Base-by-base conservation (phyloP, 2,329 filamentous ascomycete species). In the Diaporthe sp. region DNA sequence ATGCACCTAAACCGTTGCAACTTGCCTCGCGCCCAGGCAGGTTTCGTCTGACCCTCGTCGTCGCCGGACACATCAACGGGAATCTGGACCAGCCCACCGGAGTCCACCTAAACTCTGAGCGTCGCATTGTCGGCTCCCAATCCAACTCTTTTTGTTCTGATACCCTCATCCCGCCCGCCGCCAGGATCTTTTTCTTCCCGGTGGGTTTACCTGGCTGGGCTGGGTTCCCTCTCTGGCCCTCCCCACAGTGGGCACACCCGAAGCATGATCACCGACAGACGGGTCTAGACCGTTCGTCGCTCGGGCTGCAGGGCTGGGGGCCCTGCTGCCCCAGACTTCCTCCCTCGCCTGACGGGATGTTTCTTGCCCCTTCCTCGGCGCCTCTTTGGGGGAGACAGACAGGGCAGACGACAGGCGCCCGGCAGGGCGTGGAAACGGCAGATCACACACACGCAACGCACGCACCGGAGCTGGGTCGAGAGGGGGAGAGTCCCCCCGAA, bases 1-100 rank as follows among this genome's bases (percentile, higher is more conserved):
- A 69, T 69, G 65, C 65, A 69, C 65, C 37, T 55, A 69, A 28
- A 69, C 65, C 65, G 49, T 69, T 69, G 65, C 8, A 69, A 15
- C 1, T 69, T 37, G 15, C 19, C 19, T 37, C 17, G 19, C 10
- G 19, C 42, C 42, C 19, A 44, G 25, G 53, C 15, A n/a, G 22
- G 46, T 68, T 39, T 68, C 46, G 65, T 51, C 65, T 25, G 65
- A 51, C 28, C 46, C 46, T n/a, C 44, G 10, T 51, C 65, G 31
- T 28, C 46, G 31, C 12, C 28, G 34, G 46, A 37, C 37, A 39
- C 28, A 51, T 12, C 22, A 53, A 39, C 65, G 22, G n/a, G 49
- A 31, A 55, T 69, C 65, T 69, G 49, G 65, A 69, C 65, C 65
- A 69, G 65, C 34, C 65, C 65, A 55, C 34, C 49, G 34, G 44